phyloP scores from a whole-genome alignment of 2,329 filamentous ascomycete species.

The Orbilia javanica region DNA sequence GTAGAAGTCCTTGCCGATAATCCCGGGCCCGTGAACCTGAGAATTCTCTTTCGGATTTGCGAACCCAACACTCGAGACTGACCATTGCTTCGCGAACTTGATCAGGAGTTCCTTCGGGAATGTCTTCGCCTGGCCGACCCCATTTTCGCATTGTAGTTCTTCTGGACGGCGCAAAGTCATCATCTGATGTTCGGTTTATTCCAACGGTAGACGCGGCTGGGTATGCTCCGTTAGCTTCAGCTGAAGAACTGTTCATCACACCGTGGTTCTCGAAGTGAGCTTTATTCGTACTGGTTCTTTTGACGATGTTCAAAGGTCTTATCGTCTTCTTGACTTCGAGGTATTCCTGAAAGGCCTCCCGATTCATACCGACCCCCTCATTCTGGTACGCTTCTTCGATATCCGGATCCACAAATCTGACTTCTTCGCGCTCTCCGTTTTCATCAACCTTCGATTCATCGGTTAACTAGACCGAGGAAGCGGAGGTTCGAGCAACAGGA shows the following conservation, averaged over 20 bases:
- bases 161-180: not conserved
- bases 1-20: not conserved
- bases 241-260: not conserved
- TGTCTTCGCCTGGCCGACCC: conserved; percentile 13
- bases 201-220: not conserved
- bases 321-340: conserved; percentile 31
- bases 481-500: not conserved
- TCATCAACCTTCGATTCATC: not conserved
- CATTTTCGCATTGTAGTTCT: conserved; percentile 5
- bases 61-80: conserved; percentile 20
- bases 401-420: not conserved
- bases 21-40: not conserved
- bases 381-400: conserved; percentile 29
- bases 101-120: conserved; percentile 7
- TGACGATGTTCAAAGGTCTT: conserved; percentile 18
- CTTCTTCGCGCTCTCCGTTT: not conserved
- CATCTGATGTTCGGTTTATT: too few species aligned
- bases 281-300: conserved; percentile 7
- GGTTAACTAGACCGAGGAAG: not conserved
- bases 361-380: conserved; percentile 34
- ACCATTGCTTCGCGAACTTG: conserved; percentile 29
- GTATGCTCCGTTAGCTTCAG: not conserved
- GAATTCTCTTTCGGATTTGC: not conserved
- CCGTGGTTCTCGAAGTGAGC: not conserved
- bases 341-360: conserved; percentile 30